Conservation (phyloP, 129 eudicot genomes). For the Pseudognaphalium luteoalbum region DNA sequence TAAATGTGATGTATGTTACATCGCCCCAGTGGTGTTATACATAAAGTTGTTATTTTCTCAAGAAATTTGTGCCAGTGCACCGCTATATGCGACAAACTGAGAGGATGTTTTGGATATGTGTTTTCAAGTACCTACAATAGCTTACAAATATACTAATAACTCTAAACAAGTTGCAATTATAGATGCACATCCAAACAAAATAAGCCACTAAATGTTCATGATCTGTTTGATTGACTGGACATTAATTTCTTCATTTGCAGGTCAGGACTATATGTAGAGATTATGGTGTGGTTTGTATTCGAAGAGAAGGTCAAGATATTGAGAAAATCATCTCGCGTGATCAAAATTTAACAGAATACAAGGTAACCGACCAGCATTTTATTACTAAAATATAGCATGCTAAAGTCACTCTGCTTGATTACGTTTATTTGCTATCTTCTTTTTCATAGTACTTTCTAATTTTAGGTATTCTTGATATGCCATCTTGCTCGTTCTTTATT, state of each 20-base stretch:
- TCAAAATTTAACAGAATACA: conserved; percentile 57
- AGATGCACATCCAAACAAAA: not conserved
- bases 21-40: not conserved
- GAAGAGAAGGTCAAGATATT: conserved; percentile 84
- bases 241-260: conserved; percentile 30
- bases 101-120: not conserved
- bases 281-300: conserved; percentile 86
- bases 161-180: not conserved
- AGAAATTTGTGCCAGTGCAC: not conserved
- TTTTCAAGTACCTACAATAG: not conserved
- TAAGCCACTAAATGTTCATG: not conserved
- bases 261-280: conserved; percentile 69
- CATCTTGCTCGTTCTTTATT: not conserved
- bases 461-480: not conserved
- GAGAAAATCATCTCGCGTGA: conserved; percentile 55
- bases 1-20: conserved; percentile 19
- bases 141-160: not conserved
- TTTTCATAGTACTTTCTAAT: not conserved
- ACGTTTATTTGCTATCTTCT: not conserved
- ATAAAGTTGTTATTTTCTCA: not conserved
- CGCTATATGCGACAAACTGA: not conserved
- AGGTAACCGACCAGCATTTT: conserved; percentile 36
- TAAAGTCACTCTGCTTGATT: not conserved
- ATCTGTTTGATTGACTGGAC: conserved; percentile 6
- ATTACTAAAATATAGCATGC: not conserved